These are phyloP conservation scores for Paraconiothyrium brasiliense DNA, from an alignment of 2,329 filamentous ascomycete species.

Conservation along the genomic window DNA sequence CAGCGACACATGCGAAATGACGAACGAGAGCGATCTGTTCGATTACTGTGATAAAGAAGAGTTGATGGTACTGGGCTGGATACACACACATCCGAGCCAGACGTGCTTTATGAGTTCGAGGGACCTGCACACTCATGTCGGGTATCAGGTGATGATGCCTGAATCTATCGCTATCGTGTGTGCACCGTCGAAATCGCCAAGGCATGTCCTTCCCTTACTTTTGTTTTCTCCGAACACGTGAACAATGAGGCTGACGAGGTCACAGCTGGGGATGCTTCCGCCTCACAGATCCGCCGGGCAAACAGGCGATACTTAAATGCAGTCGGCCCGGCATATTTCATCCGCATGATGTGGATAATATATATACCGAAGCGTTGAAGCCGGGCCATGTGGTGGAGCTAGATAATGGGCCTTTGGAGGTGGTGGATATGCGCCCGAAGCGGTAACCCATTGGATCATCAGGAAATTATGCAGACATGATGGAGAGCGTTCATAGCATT, in stretches of 20 bases:
- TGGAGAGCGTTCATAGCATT: no score
- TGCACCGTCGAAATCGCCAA: constrained; percentile 80
- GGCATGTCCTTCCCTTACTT: constrained; percentile 61
- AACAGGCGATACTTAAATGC: constrained; percentile 85
- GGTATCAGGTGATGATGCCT: constrained; percentile 95
- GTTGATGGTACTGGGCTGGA: constrained; percentile 91
- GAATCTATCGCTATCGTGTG: constrained; percentile 98
- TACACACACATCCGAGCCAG: constrained; percentile 96
- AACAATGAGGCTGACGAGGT: not conserved
- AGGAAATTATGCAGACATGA: not conserved
- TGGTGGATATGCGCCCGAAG: constrained; percentile 67
- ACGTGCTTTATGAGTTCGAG: constrained; percentile 97
- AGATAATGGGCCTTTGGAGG: constrained; percentile 67
- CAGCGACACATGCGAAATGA: constrained; percentile 92
- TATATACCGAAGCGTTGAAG: constrained; percentile 77
- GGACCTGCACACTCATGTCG: constrained; percentile 91
- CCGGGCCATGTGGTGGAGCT: constrained; percentile 68
- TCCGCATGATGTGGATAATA: constrained; percentile 72
- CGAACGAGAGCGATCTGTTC: constrained; percentile 84
- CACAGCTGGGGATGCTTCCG: constrained; percentile 90
- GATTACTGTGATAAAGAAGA: constrained; percentile 89
- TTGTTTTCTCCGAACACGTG: not conserved
- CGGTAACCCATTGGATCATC: constrained; percentile 18
- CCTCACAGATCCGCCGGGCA: constrained; percentile 89
- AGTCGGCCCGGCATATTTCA: constrained; percentile 84